Evolutionary conservation across 2,329 filamentous ascomycete species (phyloP).

Genomic region (Trichoderma pleuroti): DNA sequence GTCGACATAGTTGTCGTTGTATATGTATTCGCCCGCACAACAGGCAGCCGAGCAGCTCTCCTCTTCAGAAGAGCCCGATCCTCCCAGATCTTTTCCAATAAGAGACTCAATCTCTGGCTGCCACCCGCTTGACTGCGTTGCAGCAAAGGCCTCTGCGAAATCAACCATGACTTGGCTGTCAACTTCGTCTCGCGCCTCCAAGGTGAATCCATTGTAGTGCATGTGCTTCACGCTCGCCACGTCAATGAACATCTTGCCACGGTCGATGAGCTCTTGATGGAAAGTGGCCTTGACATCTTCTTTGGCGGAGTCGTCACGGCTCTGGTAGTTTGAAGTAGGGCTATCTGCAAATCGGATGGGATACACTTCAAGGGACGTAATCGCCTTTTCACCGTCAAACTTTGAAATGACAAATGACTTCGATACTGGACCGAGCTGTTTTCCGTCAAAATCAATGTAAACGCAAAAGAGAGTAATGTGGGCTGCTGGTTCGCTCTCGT

Average conservation of each 20-base stretch:
- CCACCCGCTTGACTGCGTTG: not conserved
- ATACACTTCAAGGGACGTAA: constrained; percentile 27
- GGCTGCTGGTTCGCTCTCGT: not conserved
- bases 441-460: constrained; percentile 33
- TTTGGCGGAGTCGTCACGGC: not conserved
- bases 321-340: not conserved
- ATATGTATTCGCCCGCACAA: not conserved
- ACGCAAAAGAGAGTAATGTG: constrained; percentile 22
- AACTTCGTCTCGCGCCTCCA: constrained; percentile 13
- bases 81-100: not conserved
- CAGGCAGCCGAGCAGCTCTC: not conserved
- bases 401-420: constrained; percentile 24
- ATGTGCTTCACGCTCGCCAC: constrained; percentile 25
- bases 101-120: not conserved
- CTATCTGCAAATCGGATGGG: constrained; percentile 23
- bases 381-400: constrained; percentile 27
- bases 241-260: constrained; percentile 25
- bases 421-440: constrained; percentile 27
- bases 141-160: constrained; percentile 14
- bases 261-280: constrained; percentile 21
- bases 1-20: constrained; percentile 14
- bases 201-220: constrained; percentile 24
- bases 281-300: not conserved
- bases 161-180: constrained; percentile 19
- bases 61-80: not conserved